Conservation (phyloP, 2,329 filamentous ascomycete genomes). For the Colletotrichum tofieldiae region DNA sequence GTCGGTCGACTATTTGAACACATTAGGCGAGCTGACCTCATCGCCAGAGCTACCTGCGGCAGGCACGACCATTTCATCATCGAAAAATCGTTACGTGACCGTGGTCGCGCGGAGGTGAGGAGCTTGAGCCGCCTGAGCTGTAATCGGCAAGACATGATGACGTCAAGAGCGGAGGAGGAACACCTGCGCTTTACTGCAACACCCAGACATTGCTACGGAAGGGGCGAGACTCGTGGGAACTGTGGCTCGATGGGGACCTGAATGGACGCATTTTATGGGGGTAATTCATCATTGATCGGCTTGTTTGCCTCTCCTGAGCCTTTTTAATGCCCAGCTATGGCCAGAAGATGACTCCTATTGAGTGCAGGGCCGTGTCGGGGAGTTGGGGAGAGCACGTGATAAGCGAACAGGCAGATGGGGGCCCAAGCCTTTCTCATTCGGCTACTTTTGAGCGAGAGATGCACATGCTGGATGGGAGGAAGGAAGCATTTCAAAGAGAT, state of each 20-base stretch:
- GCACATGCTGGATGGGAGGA: background rate
- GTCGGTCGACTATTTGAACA: constrained; percentile 33
- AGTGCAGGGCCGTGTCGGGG: background rate
- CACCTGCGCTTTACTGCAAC: constrained; percentile 17
- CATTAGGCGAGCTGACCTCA: constrained; percentile 36
- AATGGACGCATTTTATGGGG: constrained; percentile 36
- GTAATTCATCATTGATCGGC: constrained; percentile 39
- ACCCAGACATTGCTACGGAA: background rate
- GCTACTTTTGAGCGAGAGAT: too few relatives aligned
- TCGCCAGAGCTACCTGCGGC: constrained; percentile 23
- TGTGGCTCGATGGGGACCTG: constrained; percentile 25
- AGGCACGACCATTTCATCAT: constrained; percentile 42
- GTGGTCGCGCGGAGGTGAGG: constrained; percentile 18
- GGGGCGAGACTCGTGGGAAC: constrained; percentile 18
- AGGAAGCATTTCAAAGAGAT: background rate
- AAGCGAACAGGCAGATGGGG: background rate
- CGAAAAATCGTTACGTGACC: constrained; percentile 20
- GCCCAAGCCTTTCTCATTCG: background rate
- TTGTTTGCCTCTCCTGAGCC: background rate
- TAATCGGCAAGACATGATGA: constrained; percentile 41
- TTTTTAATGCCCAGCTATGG: background rate
- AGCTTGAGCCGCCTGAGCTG: constrained; percentile 21
- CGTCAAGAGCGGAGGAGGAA: constrained; percentile 37
- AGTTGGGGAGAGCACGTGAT: background rate
- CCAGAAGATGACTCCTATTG: background rate